Base-by-base conservation (phyloP, 31 red algal species). In the Asparagopsis taxiformis region DNA sequence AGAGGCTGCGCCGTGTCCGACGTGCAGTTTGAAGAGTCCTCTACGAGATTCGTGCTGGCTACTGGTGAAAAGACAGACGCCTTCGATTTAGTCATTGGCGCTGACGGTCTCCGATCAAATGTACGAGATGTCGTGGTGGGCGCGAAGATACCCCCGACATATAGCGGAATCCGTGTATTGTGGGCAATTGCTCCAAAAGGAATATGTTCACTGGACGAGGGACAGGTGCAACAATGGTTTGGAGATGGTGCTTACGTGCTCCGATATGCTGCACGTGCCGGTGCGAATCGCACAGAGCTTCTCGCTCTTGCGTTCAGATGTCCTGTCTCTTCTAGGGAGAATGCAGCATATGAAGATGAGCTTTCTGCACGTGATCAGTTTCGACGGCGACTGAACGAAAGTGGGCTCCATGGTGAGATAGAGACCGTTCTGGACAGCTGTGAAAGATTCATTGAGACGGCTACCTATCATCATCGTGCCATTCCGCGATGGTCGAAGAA, bases 41-140 rank as follows among this genome's bases (percentile, higher is more conserved):
- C 33, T 9, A 8, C 65, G 1, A 48, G 23, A 11, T 71, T 70
- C 44, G 55, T 62, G 3, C 31, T 85, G 8, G 16, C 59, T 0
- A 41, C 58, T 9, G 84, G 84, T 16, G 25, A 46, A 4, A 2
- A 29, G 0, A 63, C 52, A n/a, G 58, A 46, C 16, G 20, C 55
- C 38, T 90, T 74, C 21, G 76, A 90, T 55, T 68, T 90, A 22
- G 68, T 90, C 0, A 67, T 90, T 1, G 85, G 85, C 8, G 74
- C 66, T 1, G 85, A 90, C 61, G 85, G 85, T 8, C 46, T 81
- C 20, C 48, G 70, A 16, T 90, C 85, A 0, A 51, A 8, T 36
- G 59, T 81, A 22, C 59, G 75, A 22, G 20, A 33, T 20, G 38
- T 37, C 31, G 75, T 90, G 9, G 22, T 22, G 34, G 31, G 0